Conservation (phyloP, 2,329 filamentous ascomycete species). For the Rutstroemia sydowiana region DNA sequence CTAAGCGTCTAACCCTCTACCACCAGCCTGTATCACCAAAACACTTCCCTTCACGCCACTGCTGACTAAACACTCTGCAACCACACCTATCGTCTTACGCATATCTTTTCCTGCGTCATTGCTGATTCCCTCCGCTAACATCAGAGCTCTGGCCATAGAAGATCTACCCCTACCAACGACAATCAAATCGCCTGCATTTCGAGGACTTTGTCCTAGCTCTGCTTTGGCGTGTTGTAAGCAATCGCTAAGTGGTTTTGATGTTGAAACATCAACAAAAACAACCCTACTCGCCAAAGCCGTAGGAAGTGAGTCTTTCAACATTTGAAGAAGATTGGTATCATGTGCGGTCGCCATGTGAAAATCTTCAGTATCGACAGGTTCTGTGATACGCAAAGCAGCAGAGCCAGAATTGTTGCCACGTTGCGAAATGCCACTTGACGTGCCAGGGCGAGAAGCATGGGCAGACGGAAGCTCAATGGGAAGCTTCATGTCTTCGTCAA, state of each 20-base stretch:
- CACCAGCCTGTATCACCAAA: constrained; percentile 57
- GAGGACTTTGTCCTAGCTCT: constrained; percentile 52
- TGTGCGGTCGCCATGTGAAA: constrained; percentile 21
- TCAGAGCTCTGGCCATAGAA: constrained; percentile 15
- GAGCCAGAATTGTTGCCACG: constrained; percentile 7
- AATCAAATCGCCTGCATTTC: constrained; percentile 65
- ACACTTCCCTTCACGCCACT: constrained; percentile 58
- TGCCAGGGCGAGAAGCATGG: neutral
- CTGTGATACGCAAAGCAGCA: constrained; percentile 15
- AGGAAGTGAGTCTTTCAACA: constrained; percentile 48
- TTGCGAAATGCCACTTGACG: neutral
- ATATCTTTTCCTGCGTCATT: constrained; percentile 33
- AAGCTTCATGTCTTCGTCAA: constrained; percentile 18
- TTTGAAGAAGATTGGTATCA: constrained; percentile 45
- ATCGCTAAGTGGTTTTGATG: constrained; percentile 34
- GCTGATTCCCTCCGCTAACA: constrained; percentile 16
- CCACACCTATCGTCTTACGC: constrained; percentile 48
- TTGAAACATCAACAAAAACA: constrained; percentile 46
- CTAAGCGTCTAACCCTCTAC: constrained; percentile 14
- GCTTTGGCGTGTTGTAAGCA: constrained; percentile 45
- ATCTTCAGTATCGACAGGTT: constrained; percentile 20
- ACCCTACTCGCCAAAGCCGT: constrained; percentile 44
- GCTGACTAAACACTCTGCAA: constrained; percentile 52
- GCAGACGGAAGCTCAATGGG: constrained; percentile 10
- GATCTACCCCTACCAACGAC: constrained; percentile 48